These are phyloP conservation scores for Cicer judaicum DNA, from an alignment of 306 rosid species.

Conservation along the genomic window DNA sequence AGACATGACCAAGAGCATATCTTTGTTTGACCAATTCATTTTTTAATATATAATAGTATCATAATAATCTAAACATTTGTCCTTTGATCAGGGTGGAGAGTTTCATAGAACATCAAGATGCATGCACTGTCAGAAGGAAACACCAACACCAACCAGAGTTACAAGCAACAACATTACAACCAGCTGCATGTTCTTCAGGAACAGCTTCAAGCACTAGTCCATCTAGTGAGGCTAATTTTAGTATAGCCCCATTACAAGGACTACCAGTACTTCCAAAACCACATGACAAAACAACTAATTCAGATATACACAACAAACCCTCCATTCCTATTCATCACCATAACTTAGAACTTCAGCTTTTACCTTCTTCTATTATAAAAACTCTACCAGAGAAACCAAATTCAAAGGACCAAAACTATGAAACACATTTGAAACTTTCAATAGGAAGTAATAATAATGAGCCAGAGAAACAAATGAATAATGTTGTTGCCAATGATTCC, in stretches of 20 bases:
- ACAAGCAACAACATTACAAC: slow-evolving; percentile 46
- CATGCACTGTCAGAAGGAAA: slow-evolving; percentile 62
- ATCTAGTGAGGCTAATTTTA: slow-evolving; percentile 71
- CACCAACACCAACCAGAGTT: slow-evolving; percentile 57
- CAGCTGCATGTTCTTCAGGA: slow-evolving; percentile 66
- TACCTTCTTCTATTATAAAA: slow-evolving; percentile 57
- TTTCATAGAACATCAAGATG: slow-evolving; percentile 97
- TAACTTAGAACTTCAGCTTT: slow-evolving; percentile 79
- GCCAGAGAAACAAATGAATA: slow-evolving; percentile 34
- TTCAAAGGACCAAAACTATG: slow-evolving; percentile 48
- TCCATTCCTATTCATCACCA: slow-evolving; percentile 44
- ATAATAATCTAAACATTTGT: slow-evolving; percentile 21
- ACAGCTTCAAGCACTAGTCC: slow-evolving; percentile 88
- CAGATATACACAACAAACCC: slow-evolving; percentile 38
- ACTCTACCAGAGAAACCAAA: slow-evolving; percentile 33
- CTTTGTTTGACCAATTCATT: slow-evolving; percentile 34
- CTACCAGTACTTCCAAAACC: slow-evolving; percentile 48
- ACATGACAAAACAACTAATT: slow-evolving; percentile 36
- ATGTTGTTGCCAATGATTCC: slow-evolving; percentile 27
- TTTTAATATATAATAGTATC: slow-evolving; percentile 3
- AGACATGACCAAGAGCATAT: slow-evolving; percentile 36
- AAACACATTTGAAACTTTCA: slow-evolving; percentile 75
- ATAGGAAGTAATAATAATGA: slow-evolving; percentile 56
- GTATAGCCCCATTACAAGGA: slow-evolving; percentile 53
- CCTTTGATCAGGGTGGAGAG: slow-evolving; percentile 79